Evolutionary conservation across 306 rosid species (phyloP), one percentile per base, ranked within the genome.

Genomic region (Geum urbanum): DNA sequence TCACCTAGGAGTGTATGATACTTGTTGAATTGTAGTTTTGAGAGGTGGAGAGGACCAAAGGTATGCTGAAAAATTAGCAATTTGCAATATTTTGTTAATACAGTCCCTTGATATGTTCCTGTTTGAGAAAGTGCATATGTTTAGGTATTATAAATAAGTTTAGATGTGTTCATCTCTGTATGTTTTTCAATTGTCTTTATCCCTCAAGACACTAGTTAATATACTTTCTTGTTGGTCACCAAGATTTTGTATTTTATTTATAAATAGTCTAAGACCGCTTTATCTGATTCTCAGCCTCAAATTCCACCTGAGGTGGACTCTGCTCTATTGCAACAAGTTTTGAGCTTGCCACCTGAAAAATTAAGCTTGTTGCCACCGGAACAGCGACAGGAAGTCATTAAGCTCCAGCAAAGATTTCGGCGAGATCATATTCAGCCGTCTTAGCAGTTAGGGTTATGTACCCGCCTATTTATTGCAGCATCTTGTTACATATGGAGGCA

Each of bases 321-420:
- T 44, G 85, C 71, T 68, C 80, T 91, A 70, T 83, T 95, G 63
- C 92, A 91, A 79, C 97, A 95, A 89, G 96, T 95, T 56, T 79
- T 95, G 82, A 95, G 79, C 75, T 84, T 95, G 41, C 87, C 97
- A 11, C 99, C 99, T 4, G 99, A 95, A 80, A 94, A 95, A 18
- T 75, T 95, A 73, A 87, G 89, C 72, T 87, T 85, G 54, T 72
- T 95, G 79, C 86, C 99, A n/a, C 92, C 86, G 7, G 99, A 86
- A 58, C 99, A 91, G 85, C 91, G 84, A 48, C 89, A 86, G 73
- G 85, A 95, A 87, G 97, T 95, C 63, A 74, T 95, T 76, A 91
- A 91, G 72, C 99, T 95, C 74, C 99, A 91, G 82, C 83, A 82
- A 80, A 79, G 83, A 72, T 87, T 95, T 69, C 94, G 96, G 69